Percentiles rank a stretch among this genome's conserved stretches.
These are phyloP conservation scores for Lunularia cruciata DNA, from an alignment of 225 moss, liverwort and hornwort species.

Conservation along the genomic window DNA sequence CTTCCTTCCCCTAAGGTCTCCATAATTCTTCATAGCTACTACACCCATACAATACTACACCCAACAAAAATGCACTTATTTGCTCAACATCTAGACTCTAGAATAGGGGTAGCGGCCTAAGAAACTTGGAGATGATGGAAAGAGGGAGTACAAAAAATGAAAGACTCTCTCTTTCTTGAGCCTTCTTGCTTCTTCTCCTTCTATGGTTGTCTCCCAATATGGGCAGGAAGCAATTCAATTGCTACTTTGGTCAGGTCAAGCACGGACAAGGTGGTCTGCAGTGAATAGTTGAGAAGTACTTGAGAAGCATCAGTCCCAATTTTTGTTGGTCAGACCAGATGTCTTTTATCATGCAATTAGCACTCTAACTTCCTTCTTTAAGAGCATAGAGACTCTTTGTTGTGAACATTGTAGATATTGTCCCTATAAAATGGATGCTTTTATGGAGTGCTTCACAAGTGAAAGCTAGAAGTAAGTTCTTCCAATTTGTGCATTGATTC, in stretches of 20 bases:
- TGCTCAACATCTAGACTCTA: too few species aligned
- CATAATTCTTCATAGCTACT: slow-evolving; percentile 2
- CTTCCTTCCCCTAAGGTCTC: neutral
- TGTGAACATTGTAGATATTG: too few species aligned
- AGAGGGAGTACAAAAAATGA: neutral
- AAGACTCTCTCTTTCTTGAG: neutral
- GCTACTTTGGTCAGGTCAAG: neutral
- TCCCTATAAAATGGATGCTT: too few species aligned
- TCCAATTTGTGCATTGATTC: too few species aligned
- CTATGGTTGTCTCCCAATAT: neutral
- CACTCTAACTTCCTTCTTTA: neutral
- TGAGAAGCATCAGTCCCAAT: neutral
- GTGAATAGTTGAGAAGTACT: neutral
- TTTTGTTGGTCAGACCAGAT: neutral
- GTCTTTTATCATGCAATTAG: neutral
- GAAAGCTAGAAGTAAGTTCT: too few species aligned
- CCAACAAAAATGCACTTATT: neutral
- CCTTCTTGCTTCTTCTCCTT: neutral
- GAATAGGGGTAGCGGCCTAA: neutral
- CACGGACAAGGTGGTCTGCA: neutral
- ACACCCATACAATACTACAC: neutral
- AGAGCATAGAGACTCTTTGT: too few species aligned
- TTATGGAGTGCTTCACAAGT: too few species aligned
- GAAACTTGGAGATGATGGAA: neutral
- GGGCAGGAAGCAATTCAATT: too few species aligned